Percentiles rank a stretch among this genome's conserved stretches.
Conservation (phyloP, 495 filamentous ascomycete genomes). For the Penicillium cosmopolitanum region DNA sequence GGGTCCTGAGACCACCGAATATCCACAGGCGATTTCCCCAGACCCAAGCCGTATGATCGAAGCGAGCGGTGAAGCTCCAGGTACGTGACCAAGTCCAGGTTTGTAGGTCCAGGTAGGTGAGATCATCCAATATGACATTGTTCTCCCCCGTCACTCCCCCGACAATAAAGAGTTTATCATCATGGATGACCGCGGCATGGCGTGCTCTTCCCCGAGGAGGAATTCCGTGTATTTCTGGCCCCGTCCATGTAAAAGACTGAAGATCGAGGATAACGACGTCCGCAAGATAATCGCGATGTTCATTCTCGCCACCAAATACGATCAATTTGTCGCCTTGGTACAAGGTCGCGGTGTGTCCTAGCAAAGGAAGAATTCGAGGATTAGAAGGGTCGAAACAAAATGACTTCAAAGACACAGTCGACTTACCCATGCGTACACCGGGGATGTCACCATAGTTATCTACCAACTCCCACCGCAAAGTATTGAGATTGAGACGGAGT, state of each 20-base stretch:
- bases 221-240: constrained; percentile 80
- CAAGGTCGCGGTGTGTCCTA: constrained; percentile 93
- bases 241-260: constrained; percentile 89
- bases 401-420: constrained; percentile 15
- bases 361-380: neutral
- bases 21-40: constrained; percentile 94
- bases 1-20: constrained; percentile 89
- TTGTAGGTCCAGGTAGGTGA: constrained; percentile 94
- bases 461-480: constrained; percentile 89
- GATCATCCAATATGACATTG: constrained; percentile 87
- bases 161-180: constrained; percentile 93
- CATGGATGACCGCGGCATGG: constrained; percentile 91
- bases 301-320: constrained; percentile 97
- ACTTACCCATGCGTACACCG: constrained; percentile 90
- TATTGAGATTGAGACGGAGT: constrained; percentile 79
- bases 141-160: constrained; percentile 89
- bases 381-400: constrained; percentile 4
- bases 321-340: constrained; percentile 93
- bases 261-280: constrained; percentile 96
- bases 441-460: constrained; percentile 99
- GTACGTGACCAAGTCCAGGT: constrained; percentile 97
- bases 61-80: constrained; percentile 92
- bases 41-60: constrained; percentile 91
- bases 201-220: constrained; percentile 86
- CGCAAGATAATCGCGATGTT: constrained; percentile 91